A percentile compares a stretch with the other conserved stretches of the same genome.
phyloP scores from a whole-genome alignment of 129 eudicot species.

The Tagetes patula region DNA sequence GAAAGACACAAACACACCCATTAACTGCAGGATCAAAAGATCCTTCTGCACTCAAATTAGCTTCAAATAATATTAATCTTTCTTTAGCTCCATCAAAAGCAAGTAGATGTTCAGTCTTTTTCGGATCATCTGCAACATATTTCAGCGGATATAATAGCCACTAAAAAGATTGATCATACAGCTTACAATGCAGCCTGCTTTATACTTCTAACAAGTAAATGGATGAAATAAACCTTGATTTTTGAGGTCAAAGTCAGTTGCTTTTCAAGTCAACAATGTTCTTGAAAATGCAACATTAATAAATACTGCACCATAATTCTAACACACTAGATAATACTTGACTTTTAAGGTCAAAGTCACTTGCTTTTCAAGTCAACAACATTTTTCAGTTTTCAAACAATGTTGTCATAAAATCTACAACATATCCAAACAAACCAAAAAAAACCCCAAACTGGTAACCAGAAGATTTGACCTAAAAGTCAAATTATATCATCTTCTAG shows the following conservation, averaged over 20 bases:
- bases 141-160: neutral
- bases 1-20: constrained; percentile 49
- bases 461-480: neutral
- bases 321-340: no score
- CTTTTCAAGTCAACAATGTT: no score
- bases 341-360: no score
- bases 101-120: constrained; percentile 47
- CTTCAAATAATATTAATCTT: constrained; percentile 18
- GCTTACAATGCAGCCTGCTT: no score
- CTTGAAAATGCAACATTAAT: no score
- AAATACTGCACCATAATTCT: no score
- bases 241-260: no score
- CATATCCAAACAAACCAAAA: neutral
- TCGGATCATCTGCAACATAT: constrained; percentile 47
- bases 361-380: no score
- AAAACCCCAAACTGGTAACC: neutral
- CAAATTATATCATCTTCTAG: neutral
- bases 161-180: no score
- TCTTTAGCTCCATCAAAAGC: constrained; percentile 46
- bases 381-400: neutral
- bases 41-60: constrained; percentile 34
- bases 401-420: neutral
- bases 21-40: constrained; percentile 43
- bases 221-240: no score
- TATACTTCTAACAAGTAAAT: no score